Base-by-base conservation (phyloP, 768 basidiomycete genomes). In the Boletus sensibilis region DNA sequence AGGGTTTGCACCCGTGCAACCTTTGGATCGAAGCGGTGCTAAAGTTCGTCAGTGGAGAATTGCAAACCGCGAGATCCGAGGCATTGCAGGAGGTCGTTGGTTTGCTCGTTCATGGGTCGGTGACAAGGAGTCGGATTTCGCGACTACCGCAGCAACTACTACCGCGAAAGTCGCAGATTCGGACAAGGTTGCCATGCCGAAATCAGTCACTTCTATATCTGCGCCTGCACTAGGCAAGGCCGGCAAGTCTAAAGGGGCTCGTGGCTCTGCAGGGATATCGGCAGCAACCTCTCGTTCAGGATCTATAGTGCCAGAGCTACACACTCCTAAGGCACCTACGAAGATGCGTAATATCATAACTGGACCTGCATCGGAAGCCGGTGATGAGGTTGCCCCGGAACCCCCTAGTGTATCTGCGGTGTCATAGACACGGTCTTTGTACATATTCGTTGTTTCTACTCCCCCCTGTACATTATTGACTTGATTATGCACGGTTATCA, bases 51-150 rank as follows among this genome's bases (percentile, higher is more conserved):
- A 81, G 55, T 92, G 90, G 90, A 82, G 88, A 38, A 66, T 79
- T 40, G 89, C 88, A 9, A 80, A 86, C 54, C 82, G 90, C 40
- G 90, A 92, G 72, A 83, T 92, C 50, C 79, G 88, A 37, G 90
- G 90, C 8, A 90, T 92, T 50, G 90, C 86, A 20, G 90, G 90
- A 13, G 90, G 90, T 1, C 82, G 90, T 39, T 92, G 90, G 90
- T 86, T 91, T 61, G 74, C 84, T 7, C 81, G 80, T 33, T 74
- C 87, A n/a, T 92, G 89, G 89, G 87, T 90, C n/a, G 90, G 90
- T 23, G 86, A 85, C 58, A 90, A 88, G 69, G 88, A 90, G 49
- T 90, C 88, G 11, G 81, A 87, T 48, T 84, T 80, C 55, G 81
- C 84, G 8, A 62, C 71, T 25, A 69, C 74, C 27, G 51, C 71